Base-by-base conservation (phyloP, 192 early-diverging fungal species). In the Nowakowskiella sp. region DNA sequence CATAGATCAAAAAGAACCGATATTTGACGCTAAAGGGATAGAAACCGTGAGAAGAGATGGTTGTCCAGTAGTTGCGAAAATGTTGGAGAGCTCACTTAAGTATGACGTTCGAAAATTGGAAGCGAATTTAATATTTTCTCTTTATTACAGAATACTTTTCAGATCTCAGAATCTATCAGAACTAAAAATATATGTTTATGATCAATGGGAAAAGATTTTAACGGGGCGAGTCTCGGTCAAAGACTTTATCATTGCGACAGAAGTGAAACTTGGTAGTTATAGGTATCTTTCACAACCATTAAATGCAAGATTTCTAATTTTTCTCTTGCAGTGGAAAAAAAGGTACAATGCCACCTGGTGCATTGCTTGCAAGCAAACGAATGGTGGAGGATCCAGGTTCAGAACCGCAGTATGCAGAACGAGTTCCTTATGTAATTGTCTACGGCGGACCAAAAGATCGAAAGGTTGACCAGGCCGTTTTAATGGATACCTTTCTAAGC, bases 21-120 rank as follows among this genome's bases (percentile, higher is more conserved):
- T 70, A 8, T 85, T 95, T 81, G 94, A 97, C 54, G 90, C 85
- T 30, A 97, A 97, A 63, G 94, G 94, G 1, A 92, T 93, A 50
- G 94, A 97, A 65, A 94, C 90, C 5, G 87, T 97, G 9, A 73
- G 92, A 27, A 67, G 94, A 1, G 92, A 95, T 67, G 88, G 89
- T 24, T 89, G 89, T 53, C 67, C 76, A 4, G 83, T 80, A 0
- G 81, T 83, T 9, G 84, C 81, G 55, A 88, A 87, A 57, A 87
- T 83, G 6, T 72, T 92, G 55, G 85, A 94, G 57, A 67, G 77
- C 0, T 67, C 74, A 31, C 67, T 97, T 16, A 79, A 85, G 78
- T 84, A 72, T 53, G 65, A 25, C 22, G 4, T 13, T 19, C 56
- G 13, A 3, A 61, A 10, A 28, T 48, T 50, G n/a, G n/a, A 10